These are phyloP conservation scores for Penicillium canariense DNA, from an alignment of 495 filamentous ascomycete species.

Conservation along the genomic window DNA sequence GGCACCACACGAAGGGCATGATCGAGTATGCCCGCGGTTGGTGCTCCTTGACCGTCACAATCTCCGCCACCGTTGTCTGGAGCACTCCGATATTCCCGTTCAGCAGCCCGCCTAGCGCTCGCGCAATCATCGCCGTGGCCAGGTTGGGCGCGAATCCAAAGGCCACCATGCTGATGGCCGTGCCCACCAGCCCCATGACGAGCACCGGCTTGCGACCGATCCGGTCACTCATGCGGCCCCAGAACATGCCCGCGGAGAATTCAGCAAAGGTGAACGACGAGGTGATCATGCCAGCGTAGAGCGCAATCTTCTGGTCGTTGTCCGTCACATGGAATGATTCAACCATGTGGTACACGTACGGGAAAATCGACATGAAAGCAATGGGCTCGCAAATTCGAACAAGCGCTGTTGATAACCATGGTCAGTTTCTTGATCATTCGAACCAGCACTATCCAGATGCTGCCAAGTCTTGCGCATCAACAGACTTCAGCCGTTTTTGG, in stretches of 20 bases:
- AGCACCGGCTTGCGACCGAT: slow-evolving; percentile 92
- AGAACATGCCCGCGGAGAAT: slow-evolving; percentile 83
- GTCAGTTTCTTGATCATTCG: slow-evolving; percentile 42
- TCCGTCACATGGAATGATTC: slow-evolving; percentile 81
- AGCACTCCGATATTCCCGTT: slow-evolving; percentile 97
- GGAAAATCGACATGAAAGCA: slow-evolving; percentile 99
- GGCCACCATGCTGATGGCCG: slow-evolving; percentile 86
- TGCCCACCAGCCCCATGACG: slow-evolving; percentile 81
- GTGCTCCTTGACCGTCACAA: slow-evolving; percentile 88
- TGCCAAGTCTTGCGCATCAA: too few relatives aligned
- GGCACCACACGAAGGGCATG: slow-evolving; percentile 97
- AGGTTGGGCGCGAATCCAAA: slow-evolving; percentile 91
- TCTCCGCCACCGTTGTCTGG: slow-evolving; percentile 90
- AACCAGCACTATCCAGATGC: too few relatives aligned
- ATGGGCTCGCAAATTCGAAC: slow-evolving; percentile 98
- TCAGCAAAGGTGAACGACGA: slow-evolving; percentile 96
- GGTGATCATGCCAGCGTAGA: slow-evolving; percentile 95
- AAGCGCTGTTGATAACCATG: slow-evolving; percentile 58
- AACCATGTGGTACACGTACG: slow-evolving; percentile 98
- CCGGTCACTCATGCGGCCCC: slow-evolving; percentile 89
- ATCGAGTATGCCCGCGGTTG: slow-evolving; percentile 91
- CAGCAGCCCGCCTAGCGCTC: slow-evolving; percentile 84
- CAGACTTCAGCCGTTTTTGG: too few relatives aligned
- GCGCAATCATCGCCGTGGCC: slow-evolving; percentile 77
- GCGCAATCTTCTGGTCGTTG: slow-evolving; percentile 74